A percentile compares a stretch with the other conserved stretches of the same genome.
phyloP scores from a whole-genome alignment of 2,329 filamentous ascomycete species.

The Nannizziopsis barbatae region DNA sequence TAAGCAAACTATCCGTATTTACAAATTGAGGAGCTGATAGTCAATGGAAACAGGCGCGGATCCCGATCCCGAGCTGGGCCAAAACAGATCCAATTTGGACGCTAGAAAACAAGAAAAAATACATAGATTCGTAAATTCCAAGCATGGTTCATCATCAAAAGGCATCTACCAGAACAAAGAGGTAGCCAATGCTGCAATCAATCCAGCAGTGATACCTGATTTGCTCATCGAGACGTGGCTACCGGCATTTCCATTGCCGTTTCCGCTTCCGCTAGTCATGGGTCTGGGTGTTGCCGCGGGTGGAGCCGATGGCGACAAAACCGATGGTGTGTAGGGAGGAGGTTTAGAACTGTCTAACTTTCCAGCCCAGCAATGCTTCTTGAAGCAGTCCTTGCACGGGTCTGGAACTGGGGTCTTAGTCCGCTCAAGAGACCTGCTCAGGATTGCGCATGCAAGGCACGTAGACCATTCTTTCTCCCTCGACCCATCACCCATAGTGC shows the following conservation, averaged over 20 bases:
- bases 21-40: too few species aligned
- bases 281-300: background rate
- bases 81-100: background rate
- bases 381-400: conserved; percentile 66
- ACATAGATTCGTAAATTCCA: background rate
- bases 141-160: background rate
- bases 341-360: conserved; percentile 39
- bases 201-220: conserved; percentile 6
- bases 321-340: conserved; percentile 34
- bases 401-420: conserved; percentile 58
- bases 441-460: conserved; percentile 79
- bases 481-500: conserved; percentile 71
- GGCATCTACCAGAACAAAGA: conserved; percentile 8
- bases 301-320: background rate
- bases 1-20: too few species aligned
- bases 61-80: too few species aligned
- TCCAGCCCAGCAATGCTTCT: conserved; percentile 89
- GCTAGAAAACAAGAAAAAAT: conserved; percentile 1
- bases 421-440: conserved; percentile 62
- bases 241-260: conserved; percentile 5
- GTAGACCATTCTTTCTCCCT: conserved; percentile 62
- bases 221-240: conserved; percentile 10
- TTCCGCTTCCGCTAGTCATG: conserved; percentile 1
- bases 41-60: too few species aligned
- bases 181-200: background rate